A percentile compares a stretch with the other conserved stretches of the same genome.
Evolutionary conservation across 257 asterid species (phyloP).

Genomic region (Parsonsia alboflavescens): DNA sequence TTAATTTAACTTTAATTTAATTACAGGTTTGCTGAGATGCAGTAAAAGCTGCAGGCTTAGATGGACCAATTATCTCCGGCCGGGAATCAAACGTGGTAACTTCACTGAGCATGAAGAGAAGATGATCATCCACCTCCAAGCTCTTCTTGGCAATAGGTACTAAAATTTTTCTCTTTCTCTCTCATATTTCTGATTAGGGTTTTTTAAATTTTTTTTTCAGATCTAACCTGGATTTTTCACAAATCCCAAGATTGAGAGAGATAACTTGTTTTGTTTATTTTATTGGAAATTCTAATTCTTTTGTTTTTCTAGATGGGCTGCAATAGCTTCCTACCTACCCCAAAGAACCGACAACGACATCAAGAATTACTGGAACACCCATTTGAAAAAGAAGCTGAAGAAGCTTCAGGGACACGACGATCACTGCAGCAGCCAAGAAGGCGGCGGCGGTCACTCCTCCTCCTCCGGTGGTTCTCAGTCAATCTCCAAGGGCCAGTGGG

Average conservation of each 20-base stretch:
- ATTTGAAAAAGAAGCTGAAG: conserved; percentile 61
- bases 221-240: background rate
- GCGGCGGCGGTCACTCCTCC: background rate
- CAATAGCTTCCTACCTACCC: conserved; percentile 88
- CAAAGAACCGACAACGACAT: conserved; percentile 83
- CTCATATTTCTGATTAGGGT: conserved; percentile 19
- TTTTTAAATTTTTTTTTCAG: conserved; percentile 15
- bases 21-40: conserved; percentile 75
- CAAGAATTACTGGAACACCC: conserved; percentile 86
- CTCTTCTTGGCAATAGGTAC: conserved; percentile 88
- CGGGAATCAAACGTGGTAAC: conserved; percentile 82
- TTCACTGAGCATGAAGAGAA: conserved; percentile 74
- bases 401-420: conserved; percentile 34
- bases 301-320: conserved; percentile 74
- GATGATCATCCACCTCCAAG: conserved; percentile 85
- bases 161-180: background rate
- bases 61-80: conserved; percentile 94
- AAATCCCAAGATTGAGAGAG: too few species aligned
- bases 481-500: conserved; percentile 77
- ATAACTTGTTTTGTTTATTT: too few species aligned
- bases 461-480: conserved; percentile 27
- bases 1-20: too few species aligned
- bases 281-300: background rate
- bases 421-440: conserved; percentile 19
- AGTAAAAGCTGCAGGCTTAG: conserved; percentile 93